Base-by-base conservation (phyloP, 2,329 filamentous ascomycete genomes). In the Byssothecium circinans region DNA sequence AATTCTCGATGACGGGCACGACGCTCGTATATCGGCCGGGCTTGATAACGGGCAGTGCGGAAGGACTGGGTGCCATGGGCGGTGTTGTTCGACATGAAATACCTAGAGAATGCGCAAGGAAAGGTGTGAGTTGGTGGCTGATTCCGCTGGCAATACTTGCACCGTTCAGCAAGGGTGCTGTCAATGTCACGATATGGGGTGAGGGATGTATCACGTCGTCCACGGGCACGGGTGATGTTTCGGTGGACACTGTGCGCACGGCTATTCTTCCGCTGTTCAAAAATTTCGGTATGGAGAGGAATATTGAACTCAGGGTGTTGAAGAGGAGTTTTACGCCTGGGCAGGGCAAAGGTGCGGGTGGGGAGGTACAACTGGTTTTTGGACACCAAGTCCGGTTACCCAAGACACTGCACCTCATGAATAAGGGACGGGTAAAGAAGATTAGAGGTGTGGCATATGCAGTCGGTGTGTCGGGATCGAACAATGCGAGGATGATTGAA, bases 401-500 rank as follows among this genome's bases (percentile, higher is more conserved):
- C 10, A 96, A 95, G 77, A 99, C 94, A 30, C 77, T 99, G 67
- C 94, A 99, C 72, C 74, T 96, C 45, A 80, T 95, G 60, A 88
- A 83, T 54, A 84, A 91, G 0, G 94, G 94, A 7, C 80, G 89
- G 46, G 87, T 99, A 62, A 92, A 91, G 80, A 84, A 85, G 59
- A 88, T 99, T 57, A 82, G 92, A 47, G 94, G 94, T 49, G 94
- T 99, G 35, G 91, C 94, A 39, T 99, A 97, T 73, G 88, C 88
- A 45, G 91, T 89, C 1, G 94, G 95, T 38, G 91, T 97, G 0
- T 88, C 89, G 10, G 92, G 89, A 0, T 91, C 87, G 41, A 96
- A 96, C 70, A 99, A 97, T 68, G 89, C 87, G 53, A 82, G 94
- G 55, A 95, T 96, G 88, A 99, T 97, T 64, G 89, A 96, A 64